Conservation (phyloP, 371 early-diverging fungal genomes). For the Rhizopus arrhizus region DNA sequence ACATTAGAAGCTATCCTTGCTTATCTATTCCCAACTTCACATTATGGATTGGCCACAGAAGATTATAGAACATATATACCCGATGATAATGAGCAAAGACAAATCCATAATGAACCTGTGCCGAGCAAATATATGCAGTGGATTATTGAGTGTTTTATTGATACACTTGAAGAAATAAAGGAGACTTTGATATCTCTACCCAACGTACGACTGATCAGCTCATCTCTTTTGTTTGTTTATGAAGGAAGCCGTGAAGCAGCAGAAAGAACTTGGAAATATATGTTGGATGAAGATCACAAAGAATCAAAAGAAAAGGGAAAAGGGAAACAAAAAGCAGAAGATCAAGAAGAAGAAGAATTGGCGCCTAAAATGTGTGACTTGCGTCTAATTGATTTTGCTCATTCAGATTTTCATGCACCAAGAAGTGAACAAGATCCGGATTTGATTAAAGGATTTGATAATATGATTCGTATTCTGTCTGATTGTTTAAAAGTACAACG, state of each 20-base stretch:
- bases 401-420: slow-evolving; percentile 59
- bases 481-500: slow-evolving; percentile 25
- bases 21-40: slow-evolving; percentile 51
- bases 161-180: slow-evolving; percentile 58
- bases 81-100: slow-evolving; percentile 10
- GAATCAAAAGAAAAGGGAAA: slow-evolving; percentile 1
- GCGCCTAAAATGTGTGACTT: slow-evolving; percentile 59
- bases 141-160: slow-evolving; percentile 64
- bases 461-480: slow-evolving; percentile 27
- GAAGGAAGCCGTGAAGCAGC: slow-evolving; percentile 66
- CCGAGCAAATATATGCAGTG: slow-evolving; percentile 47
- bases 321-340: slow-evolving; percentile 27
- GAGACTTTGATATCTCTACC: slow-evolving; percentile 44
- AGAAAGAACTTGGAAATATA: slow-evolving; percentile 45
- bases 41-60: slow-evolving; percentile 27
- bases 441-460: slow-evolving; percentile 38
- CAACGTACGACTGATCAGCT: slow-evolving; percentile 61
- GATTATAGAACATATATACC: slow-evolving; percentile 9
- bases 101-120: slow-evolving; percentile 6
- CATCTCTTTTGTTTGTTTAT: slow-evolving; percentile 73
- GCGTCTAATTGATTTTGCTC: slow-evolving; percentile 79
- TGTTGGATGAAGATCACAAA: slow-evolving; percentile 46
- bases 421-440: slow-evolving; percentile 39
- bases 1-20: slow-evolving; percentile 48
- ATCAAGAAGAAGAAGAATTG: slow-evolving; percentile 51